Conservation (phyloP, 805 yeast genomes). For the Candida boleticola region DNA sequence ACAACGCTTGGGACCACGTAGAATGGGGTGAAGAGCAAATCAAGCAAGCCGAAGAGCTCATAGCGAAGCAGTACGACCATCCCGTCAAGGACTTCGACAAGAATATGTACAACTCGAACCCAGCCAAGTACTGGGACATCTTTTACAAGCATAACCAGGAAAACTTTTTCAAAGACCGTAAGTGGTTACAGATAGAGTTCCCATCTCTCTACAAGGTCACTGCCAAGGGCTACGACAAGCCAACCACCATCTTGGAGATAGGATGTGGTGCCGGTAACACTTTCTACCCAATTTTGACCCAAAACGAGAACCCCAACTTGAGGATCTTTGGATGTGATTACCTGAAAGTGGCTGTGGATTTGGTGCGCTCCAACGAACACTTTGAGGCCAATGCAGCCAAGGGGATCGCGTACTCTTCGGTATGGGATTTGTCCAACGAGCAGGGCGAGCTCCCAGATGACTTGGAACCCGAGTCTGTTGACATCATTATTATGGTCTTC, state of each 20-base stretch:
- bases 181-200: conserved; percentile 94
- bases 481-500: conserved; percentile 91
- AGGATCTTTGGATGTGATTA: conserved; percentile 85
- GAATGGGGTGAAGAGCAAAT: conserved; percentile 95
- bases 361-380: conserved; percentile 64
- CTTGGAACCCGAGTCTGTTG: conserved; percentile 76
- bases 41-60: conserved; percentile 68
- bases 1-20: conserved; percentile 96
- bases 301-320: conserved; percentile 77
- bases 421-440: conserved; percentile 91
- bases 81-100: conserved; percentile 92
- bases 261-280: conserved; percentile 99
- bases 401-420: conserved; percentile 70
- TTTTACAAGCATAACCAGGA: conserved; percentile 88
- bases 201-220: conserved; percentile 82
- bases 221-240: conserved; percentile 60
- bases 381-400: conserved; percentile 51
- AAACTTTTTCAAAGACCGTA: conserved; percentile 94
- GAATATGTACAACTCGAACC: conserved; percentile 72
- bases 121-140: conserved; percentile 93
- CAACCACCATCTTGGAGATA: conserved; percentile 76
- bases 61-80: conserved; percentile 67
- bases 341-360: conserved; percentile 83
- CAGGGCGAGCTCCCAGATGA: conserved; percentile 79
- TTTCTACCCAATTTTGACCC: conserved; percentile 81